Conservation (phyloP, 2,329 filamentous ascomycete genomes). For the Sodiomyces alkalinus region DNA sequence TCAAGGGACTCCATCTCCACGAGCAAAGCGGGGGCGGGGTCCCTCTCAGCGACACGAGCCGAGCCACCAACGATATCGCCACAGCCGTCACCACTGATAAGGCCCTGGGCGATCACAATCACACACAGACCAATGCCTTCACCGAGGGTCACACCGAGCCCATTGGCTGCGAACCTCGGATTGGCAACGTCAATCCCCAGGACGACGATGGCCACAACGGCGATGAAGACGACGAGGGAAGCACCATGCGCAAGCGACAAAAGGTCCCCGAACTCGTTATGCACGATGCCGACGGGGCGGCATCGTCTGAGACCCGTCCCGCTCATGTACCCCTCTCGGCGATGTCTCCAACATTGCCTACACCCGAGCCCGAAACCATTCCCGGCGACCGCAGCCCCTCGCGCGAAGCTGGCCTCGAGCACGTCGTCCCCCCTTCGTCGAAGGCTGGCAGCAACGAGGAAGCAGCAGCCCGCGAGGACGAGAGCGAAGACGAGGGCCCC, state of each 20-base stretch:
- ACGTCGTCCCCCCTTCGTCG: slow-evolving; percentile 21
- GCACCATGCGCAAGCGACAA: slow-evolving; percentile 20
- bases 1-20: slow-evolving; percentile 20
- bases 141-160: too few relatives aligned
- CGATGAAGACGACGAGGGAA: slow-evolving; percentile 14
- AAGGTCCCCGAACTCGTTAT: slow-evolving; percentile 18
- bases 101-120: too few relatives aligned
- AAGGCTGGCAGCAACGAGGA: slow-evolving; percentile 19
- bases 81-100: too few relatives aligned
- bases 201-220: slow-evolving; percentile 14
- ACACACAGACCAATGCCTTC: too few relatives aligned
- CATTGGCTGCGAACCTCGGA: not conserved
- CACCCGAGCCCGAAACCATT: slow-evolving; percentile 8
- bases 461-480: too few relatives aligned
- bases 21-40: slow-evolving; percentile 26
- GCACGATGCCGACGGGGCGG: slow-evolving; percentile 11
- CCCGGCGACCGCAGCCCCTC: slow-evolving; percentile 8
- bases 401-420: slow-evolving; percentile 9
- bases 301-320: not conserved
- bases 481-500: slow-evolving; percentile 17
- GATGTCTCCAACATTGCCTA: not conserved
- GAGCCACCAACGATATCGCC: slow-evolving; percentile 4
- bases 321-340: not conserved
- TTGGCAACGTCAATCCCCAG: slow-evolving; percentile 3
- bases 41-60: slow-evolving; percentile 7